Evolutionary conservation across 2,329 filamentous ascomycete species (phyloP).

Genomic region (Trichoderma brevicompactum): DNA sequence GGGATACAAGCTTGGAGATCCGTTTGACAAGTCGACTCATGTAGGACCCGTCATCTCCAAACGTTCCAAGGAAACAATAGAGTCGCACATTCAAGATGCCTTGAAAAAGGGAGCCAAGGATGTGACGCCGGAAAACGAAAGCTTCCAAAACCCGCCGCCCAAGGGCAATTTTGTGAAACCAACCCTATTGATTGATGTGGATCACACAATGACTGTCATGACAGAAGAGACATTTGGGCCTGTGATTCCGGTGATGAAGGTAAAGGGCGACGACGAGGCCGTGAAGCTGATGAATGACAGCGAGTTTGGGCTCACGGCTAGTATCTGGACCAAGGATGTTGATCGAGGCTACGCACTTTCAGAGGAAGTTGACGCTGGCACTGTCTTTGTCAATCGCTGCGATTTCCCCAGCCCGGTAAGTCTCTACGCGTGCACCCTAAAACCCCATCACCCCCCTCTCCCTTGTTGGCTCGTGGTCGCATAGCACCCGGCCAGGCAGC

Average conservation of each 20-base stretch:
- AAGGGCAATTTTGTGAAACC: conserved; percentile 89
- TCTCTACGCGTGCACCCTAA: conserved; percentile 34
- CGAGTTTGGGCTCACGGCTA: conserved; percentile 92
- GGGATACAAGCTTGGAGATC: conserved; percentile 87
- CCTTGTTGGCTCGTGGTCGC: conserved; percentile 7
- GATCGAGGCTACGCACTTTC: conserved; percentile 74
- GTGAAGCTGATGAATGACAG: conserved; percentile 90
- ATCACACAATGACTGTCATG: conserved; percentile 87
- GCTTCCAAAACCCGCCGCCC: conserved; percentile 72
- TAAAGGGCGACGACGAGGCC: conserved; percentile 79
- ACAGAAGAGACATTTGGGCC: conserved; percentile 94
- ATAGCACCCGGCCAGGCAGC: conserved; percentile 4
- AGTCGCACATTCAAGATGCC: conserved; percentile 80
- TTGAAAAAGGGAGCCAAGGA: conserved; percentile 82
- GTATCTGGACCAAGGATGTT: conserved; percentile 93
- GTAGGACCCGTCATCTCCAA: conserved; percentile 88
- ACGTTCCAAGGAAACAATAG: conserved; percentile 74
- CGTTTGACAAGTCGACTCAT: conserved; percentile 76
- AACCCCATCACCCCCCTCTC: not conserved
- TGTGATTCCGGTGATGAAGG: conserved; percentile 87
- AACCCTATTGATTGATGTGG: conserved; percentile 77
- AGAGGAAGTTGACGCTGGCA: conserved; percentile 85
- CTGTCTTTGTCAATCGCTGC: conserved; percentile 93
- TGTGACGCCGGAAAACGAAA: conserved; percentile 78
- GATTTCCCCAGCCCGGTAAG: conserved; percentile 90